A percentile compares a stretch with the other conserved stretches of the same genome.
Conservation (phyloP, 768 basidiomycete species). For the Botryobasidium botryosum region DNA sequence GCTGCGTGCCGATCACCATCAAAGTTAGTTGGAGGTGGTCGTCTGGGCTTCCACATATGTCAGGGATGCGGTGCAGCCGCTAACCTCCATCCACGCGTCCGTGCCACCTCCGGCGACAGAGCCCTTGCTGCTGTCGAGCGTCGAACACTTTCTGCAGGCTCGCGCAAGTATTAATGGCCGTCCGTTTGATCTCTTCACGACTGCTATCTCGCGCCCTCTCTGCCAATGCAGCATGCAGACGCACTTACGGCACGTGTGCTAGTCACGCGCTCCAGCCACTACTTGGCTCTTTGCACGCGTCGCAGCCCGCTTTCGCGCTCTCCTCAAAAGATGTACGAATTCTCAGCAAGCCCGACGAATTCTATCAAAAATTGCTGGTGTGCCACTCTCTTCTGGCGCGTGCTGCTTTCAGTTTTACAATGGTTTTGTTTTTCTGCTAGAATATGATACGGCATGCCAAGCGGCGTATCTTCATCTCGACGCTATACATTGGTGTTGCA, state of each 20-base stretch:
- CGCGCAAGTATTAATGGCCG: background rate
- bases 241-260: no score
- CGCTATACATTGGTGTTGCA: slow-evolving; percentile 69
- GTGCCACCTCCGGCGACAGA: no score
- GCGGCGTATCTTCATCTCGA: slow-evolving; percentile 72
- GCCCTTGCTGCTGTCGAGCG: no score
- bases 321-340: slow-evolving; percentile 33
- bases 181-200: background rate
- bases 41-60: no score
- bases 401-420: background rate
- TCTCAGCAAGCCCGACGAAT: slow-evolving; percentile 38
- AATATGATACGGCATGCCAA: slow-evolving; percentile 63
- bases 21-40: no score
- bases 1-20: no score
- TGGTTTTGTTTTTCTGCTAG: no score
- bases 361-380: slow-evolving; percentile 39
- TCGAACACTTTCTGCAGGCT: no score
- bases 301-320: slow-evolving; percentile 34
- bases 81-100: no score
- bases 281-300: background rate
- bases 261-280: background rate
- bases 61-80: no score
- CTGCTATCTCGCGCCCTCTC: no score
- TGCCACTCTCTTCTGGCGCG: background rate
- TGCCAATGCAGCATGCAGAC: no score